Percentiles rank a stretch among this genome's conserved stretches.
phyloP scores from a whole-genome alignment of 768 basidiomycete species.

The Tylopilus vinaceipallidus region DNA sequence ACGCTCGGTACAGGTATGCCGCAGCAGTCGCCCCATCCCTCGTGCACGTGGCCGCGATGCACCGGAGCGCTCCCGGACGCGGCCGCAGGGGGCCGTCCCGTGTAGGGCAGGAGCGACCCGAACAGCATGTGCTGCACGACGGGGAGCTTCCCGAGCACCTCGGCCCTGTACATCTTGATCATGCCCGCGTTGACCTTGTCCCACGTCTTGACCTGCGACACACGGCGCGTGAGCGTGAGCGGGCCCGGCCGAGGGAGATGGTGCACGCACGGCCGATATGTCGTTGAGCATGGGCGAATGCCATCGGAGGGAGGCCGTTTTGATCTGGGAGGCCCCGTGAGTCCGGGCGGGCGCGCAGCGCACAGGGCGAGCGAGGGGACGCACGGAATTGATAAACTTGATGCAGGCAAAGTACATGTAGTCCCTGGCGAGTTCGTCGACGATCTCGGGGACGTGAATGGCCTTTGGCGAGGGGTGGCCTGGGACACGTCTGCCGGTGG shows the following conservation, averaged over 20 bases:
- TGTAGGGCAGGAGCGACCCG: slow-evolving; percentile 73
- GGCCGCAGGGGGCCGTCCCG: slow-evolving; percentile 50
- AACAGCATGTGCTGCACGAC: slow-evolving; percentile 97
- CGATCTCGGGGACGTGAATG: slow-evolving; percentile 87
- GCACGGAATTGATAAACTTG: slow-evolving; percentile 89
- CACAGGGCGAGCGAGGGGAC: no score
- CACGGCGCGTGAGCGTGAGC: not conserved
- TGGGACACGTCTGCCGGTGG: slow-evolving; percentile 15
- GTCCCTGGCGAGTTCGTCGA: slow-evolving; percentile 86
- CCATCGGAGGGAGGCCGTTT: slow-evolving; percentile 94
- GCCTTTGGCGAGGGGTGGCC: slow-evolving; percentile 89
- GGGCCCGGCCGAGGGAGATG: no score
- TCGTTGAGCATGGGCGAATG: slow-evolving; percentile 99
- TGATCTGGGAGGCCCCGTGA: slow-evolving; percentile 78
- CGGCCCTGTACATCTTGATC: slow-evolving; percentile 97
- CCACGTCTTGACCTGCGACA: slow-evolving; percentile 81
- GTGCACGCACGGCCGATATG: slow-evolving; percentile 79
- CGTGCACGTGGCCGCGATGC: slow-evolving; percentile 32
- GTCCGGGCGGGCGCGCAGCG: no score
- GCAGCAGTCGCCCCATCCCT: slow-evolving; percentile 89
- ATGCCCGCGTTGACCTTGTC: slow-evolving; percentile 95
- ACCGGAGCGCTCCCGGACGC: slow-evolving; percentile 20
- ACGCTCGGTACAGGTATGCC: slow-evolving; percentile 83
- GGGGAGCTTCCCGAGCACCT: slow-evolving; percentile 93
- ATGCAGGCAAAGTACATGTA: slow-evolving; percentile 99